Evolutionary conservation across 2,329 filamentous ascomycete species (phyloP).

Genomic region (Trichoderma cornu-damae): DNA sequence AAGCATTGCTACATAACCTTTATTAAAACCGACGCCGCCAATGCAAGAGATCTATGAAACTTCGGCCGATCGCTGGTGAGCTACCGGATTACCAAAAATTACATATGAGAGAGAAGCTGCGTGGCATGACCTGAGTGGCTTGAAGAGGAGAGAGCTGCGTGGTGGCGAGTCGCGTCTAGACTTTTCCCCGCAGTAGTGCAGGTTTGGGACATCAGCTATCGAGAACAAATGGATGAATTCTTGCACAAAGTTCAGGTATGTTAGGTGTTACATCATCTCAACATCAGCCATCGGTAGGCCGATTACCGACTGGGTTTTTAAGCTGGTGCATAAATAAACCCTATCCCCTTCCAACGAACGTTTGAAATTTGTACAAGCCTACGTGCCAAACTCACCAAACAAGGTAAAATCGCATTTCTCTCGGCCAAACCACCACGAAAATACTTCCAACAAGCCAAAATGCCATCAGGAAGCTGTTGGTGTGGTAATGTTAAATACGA

Average conservation of each 20-base stretch:
- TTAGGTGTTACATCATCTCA: conserved; percentile 5
- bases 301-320: neutral
- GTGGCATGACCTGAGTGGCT: conserved; percentile 3
- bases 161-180: neutral
- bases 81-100: neutral
- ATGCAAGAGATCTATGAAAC: no score
- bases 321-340: neutral
- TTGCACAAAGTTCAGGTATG: neutral
- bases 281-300: neutral
- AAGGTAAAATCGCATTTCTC: neutral
- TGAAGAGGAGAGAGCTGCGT: no score
- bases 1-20: no score
- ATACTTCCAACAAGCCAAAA: neutral
- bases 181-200: neutral
- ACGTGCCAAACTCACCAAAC: neutral
- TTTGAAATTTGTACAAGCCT: no score
- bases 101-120: neutral
- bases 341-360: neutral
- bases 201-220: neutral
- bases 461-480: conserved; percentile 15
- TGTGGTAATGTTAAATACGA: conserved; percentile 13
- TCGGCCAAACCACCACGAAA: neutral
- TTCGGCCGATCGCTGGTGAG: no score
- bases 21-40: no score
- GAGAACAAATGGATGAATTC: neutral